These are phyloP conservation scores for Acidiella bohemica DNA, from an alignment of 495 filamentous ascomycete species.

Conservation along the genomic window DNA sequence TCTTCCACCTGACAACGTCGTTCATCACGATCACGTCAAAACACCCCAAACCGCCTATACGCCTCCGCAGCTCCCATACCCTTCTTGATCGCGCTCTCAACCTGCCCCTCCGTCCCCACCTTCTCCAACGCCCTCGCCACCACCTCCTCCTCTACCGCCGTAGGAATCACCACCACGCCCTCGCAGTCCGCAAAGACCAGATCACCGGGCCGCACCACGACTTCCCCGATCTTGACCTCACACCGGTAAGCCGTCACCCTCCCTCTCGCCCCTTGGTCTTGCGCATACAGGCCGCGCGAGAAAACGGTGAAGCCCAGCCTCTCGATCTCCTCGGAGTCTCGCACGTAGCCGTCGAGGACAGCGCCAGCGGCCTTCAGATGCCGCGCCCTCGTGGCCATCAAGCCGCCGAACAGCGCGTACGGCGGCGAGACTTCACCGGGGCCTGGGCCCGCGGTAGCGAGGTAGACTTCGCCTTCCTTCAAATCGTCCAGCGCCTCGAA, in stretches of 20 bases:
- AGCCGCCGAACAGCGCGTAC: conserved; percentile 5
- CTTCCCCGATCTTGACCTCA: not conserved
- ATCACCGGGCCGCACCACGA: conserved; percentile 1
- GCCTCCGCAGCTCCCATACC: conserved; percentile 4
- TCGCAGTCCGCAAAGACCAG: conserved; percentile 5
- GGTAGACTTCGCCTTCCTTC: conserved; percentile 7
- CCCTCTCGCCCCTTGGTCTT: conserved; percentile 5
- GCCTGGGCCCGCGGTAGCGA: not conserved
- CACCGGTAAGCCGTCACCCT: not conserved
- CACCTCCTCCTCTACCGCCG: conserved; percentile 1
- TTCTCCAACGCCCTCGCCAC: not conserved
- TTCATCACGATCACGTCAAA: too few relatives aligned
- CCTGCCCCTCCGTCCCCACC: conserved; percentile 1
- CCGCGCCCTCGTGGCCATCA: conserved; percentile 1
- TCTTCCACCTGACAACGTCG: too few relatives aligned
- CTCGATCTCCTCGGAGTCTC: conserved; percentile 6
- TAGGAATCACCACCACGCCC: conserved; percentile 1
- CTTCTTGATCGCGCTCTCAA: not conserved
- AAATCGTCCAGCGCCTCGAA: conserved; percentile 6
- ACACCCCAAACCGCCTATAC: not conserved
- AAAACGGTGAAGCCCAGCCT: conserved; percentile 1
- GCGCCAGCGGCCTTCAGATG: conserved; percentile 7
- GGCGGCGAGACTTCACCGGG: too few relatives aligned
- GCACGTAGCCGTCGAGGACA: conserved; percentile 1
- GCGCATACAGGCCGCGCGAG: conserved; percentile 7